Evolutionary conservation across 106 monocot genomes (phyloP).

Genomic region (Ottelia alismoides): DNA sequence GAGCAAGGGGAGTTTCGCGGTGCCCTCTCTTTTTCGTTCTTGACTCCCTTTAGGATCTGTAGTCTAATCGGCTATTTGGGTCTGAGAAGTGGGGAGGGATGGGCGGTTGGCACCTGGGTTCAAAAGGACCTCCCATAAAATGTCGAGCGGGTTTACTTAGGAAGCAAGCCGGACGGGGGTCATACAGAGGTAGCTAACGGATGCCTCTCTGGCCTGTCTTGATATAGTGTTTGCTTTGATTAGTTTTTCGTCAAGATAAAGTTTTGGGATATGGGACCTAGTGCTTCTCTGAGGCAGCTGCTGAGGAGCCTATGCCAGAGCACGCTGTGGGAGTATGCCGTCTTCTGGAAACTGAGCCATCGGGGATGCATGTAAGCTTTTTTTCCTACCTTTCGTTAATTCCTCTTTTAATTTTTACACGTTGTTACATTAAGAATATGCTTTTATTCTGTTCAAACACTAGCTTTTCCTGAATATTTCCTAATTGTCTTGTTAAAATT

Average conservation of each 20-base stretch:
- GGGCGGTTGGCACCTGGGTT: slow-evolving; percentile 40
- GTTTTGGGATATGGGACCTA: slow-evolving; percentile 24
- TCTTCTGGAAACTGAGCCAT: slow-evolving; percentile 51
- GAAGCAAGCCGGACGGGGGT: slow-evolving; percentile 66
- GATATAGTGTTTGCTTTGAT: background rate
- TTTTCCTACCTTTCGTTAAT: background rate
- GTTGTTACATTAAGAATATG: background rate
- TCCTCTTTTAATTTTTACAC: background rate
- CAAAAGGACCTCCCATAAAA: slow-evolving; percentile 35
- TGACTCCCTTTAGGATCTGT: background rate
- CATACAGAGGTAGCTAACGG: slow-evolving; percentile 55
- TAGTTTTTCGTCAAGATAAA: background rate
- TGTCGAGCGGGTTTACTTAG: slow-evolving; percentile 47
- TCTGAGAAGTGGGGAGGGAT: slow-evolving; percentile 12
- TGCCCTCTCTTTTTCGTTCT: background rate
- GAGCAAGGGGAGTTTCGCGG: background rate
- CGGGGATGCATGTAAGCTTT: slow-evolving; percentile 24
- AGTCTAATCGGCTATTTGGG: background rate
- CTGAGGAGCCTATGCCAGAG: slow-evolving; percentile 39
- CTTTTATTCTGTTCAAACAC: too few species aligned
- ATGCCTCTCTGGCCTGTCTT: background rate
- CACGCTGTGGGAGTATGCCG: slow-evolving; percentile 52
- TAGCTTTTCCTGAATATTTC: background rate
- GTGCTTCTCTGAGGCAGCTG: slow-evolving; percentile 19
- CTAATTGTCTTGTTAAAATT: background rate